These are phyloP conservation scores for Trametes gibbosa DNA, from an alignment of 768 basidiomycete genomes.

Conservation along the genomic window DNA sequence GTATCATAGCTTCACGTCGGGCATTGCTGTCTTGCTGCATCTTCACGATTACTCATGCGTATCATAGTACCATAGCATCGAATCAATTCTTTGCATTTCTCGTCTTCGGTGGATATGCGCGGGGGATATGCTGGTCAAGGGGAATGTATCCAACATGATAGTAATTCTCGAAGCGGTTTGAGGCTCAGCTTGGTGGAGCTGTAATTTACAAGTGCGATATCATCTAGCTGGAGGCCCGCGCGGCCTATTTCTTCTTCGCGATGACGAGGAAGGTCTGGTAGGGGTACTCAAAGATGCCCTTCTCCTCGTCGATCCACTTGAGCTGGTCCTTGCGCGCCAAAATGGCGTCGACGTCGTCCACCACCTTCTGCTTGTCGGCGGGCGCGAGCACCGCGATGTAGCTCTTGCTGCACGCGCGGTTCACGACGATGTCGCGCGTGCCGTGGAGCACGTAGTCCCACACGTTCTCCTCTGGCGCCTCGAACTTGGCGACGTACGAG, in stretches of 20 bases:
- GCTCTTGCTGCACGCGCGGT: constrained; percentile 80
- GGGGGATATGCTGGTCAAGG: too few species aligned
- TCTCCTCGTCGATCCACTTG: constrained; percentile 71
- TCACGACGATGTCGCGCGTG: constrained; percentile 53
- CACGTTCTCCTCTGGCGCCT: constrained; percentile 51
- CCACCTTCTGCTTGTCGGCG: constrained; percentile 54
- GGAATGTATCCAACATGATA: too few species aligned
- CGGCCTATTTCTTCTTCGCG: constrained; percentile 40
- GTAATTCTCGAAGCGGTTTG: too few species aligned
- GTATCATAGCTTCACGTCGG: constrained; percentile 15
- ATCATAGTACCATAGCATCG: constrained; percentile 17
- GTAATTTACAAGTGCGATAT: too few species aligned
- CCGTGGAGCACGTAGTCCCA: constrained; percentile 54
- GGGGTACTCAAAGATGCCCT: constrained; percentile 77
- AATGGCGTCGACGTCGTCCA: constrained; percentile 50
- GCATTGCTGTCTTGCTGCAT: constrained; percentile 21
- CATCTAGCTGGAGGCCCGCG: not conserved
- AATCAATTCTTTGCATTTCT: constrained; percentile 16
- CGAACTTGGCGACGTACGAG: constrained; percentile 59
- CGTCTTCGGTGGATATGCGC: too few species aligned
- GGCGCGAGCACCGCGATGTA: constrained; percentile 69
- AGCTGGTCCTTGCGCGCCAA: constrained; percentile 58
- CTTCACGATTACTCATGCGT: constrained; percentile 13
- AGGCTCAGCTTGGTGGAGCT: too few species aligned
- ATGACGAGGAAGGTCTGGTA: constrained; percentile 68